A percentile compares a stretch with the other conserved stretches of the same genome.
Evolutionary conservation across 768 basidiomycete genomes (phyloP).

Genomic region (Hortiboletus flavorubellus): DNA sequence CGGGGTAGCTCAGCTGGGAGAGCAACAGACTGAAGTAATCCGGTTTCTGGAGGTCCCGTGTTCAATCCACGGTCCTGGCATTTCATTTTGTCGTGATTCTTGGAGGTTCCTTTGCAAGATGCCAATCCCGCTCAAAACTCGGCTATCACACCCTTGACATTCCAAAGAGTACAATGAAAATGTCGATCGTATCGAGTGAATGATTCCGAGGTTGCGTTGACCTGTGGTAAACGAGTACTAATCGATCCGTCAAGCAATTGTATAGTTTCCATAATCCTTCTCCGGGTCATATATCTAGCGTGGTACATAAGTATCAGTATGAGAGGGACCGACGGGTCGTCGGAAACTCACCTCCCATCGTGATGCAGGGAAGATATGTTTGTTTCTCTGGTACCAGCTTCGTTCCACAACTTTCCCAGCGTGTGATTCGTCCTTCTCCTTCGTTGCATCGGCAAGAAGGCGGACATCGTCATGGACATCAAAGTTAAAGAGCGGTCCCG

Average conservation of each 20-base stretch:
- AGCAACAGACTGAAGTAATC: slow-evolving; percentile 62
- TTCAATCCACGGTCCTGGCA: slow-evolving; percentile 57
- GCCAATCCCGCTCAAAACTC: background rate
- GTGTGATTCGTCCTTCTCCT: slow-evolving; percentile 98
- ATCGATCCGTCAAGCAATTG: slow-evolving; percentile 46
- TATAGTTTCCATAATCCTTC: slow-evolving; percentile 91
- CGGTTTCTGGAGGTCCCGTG: slow-evolving; percentile 42
- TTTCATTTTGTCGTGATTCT: slow-evolving; percentile 2
- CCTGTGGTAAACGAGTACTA: slow-evolving; percentile 1
- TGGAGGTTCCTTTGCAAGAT: background rate
- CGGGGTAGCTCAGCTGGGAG: slow-evolving; percentile 74
- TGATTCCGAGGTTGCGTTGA: no score
- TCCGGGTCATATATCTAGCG: slow-evolving; percentile 86
- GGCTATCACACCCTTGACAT: background rate
- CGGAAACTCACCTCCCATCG: slow-evolving; percentile 78
- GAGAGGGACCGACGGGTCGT: background rate
- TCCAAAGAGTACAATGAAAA: background rate
- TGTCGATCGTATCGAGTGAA: background rate
- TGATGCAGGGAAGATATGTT: slow-evolving; percentile 96
- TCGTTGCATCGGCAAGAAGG: slow-evolving; percentile 87
- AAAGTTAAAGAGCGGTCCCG: slow-evolving; percentile 96
- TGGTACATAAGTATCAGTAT: background rate
- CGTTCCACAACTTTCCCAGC: slow-evolving; percentile 98
- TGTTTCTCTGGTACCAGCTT: slow-evolving; percentile 93
- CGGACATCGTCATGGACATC: slow-evolving; percentile 99